Base-by-base conservation (phyloP, 2,329 filamentous ascomycete species). In the Colletotrichum coccodes region DNA sequence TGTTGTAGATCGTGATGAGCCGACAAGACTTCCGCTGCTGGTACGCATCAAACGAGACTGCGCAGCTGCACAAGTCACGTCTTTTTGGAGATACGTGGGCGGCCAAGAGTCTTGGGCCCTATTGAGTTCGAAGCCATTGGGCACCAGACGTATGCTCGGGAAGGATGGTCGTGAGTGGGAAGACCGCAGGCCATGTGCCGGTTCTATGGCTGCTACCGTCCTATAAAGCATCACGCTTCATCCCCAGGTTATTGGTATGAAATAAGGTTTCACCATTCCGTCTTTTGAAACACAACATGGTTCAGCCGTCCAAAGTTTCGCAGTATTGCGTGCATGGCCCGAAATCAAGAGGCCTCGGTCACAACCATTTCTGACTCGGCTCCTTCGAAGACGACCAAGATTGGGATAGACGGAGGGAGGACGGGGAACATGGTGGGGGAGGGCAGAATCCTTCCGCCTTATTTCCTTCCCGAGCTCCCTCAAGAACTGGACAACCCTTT, bases 71-170 rank as follows among this genome's bases (percentile, higher is more conserved):
- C 3, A 23, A 11, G 28, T 42, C 14, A n/a, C 9, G 38, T n/a
- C 34, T 21, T 12, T 32, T n/a, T 36, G 47, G 46, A 28, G 18
- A 14, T 9, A 18, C 5, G 38, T 36, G 23, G 44, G 38, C 53
- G 14, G 60, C 60, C 53, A 59, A 64, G 46, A 64, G 40, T 59
- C 46, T 64, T 34, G 32, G 46, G 52, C 53, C 47, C n/a, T 38
- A n/a, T 23, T 46, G 44, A 34, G 23, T 58, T 34, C 8, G 49
- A 2, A 30, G 38, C 52, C 60, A 68, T 64, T 21, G 38, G 38
- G 47, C 16, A 16, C 3, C 11, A n/a, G n/a, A 36, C 28, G 9
- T 12, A 4, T n/a, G n/a, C 18, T 12, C 6, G 12, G 5, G 23
- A 30, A 26, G 34, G n/a, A 34, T 42, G 21, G 57, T 2, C 9